Base-by-base conservation (phyloP, 1,284 basidiomycete genomes). In the Ceratobasidium sp. region DNA sequence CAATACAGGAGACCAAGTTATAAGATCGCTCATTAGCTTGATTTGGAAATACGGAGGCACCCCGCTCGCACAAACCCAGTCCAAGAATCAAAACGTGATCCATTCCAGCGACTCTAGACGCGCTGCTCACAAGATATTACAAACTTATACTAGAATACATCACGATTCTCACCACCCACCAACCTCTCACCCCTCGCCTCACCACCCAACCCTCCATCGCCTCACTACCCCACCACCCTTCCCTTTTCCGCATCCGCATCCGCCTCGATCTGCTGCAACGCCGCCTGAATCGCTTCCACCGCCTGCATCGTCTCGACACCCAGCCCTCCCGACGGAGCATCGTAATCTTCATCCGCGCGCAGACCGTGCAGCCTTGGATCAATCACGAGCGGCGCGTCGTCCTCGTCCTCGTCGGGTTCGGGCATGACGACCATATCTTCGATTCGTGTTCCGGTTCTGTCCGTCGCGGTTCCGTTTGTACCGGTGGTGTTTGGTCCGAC, bases 251-350 rank as follows among this genome's bases (percentile, higher is more conserved):
- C 48, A 54, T 43, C 66, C 49, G 22, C 53, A 43, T 69, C 66
- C 51, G 53, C 56, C 68, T 72, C 68, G 41, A 72, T 72, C 68
- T 72, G 68, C 56, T 72, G 56, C 43, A 72, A 51, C 27, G 68
- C 56, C 22, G 68, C 56, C 56, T 72, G 56, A 39, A 72, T 59
- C 6, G 68, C 68, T 46, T 72, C 41, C 14, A 72, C 68, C 5
- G 68, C 68, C 43, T 72, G 56, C 56, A 72, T 51, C 29, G 54
- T 51, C 56, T 59, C 41, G 7, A 59, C 54, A 5, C 37, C 66
- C 27, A 29, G n/a, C 58, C 6, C 31, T 46, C 43, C 43, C 19
- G 43, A 46, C 43, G 43, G 43, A 46, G 19, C 43, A 9, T 46
- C 48, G 48, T 19, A 51, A 19, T 51, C 48, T 19, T 7, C 16